Evolutionary conservation across 2,329 filamentous ascomycete species (phyloP).

Genomic region (Stachybotrys elegans): DNA sequence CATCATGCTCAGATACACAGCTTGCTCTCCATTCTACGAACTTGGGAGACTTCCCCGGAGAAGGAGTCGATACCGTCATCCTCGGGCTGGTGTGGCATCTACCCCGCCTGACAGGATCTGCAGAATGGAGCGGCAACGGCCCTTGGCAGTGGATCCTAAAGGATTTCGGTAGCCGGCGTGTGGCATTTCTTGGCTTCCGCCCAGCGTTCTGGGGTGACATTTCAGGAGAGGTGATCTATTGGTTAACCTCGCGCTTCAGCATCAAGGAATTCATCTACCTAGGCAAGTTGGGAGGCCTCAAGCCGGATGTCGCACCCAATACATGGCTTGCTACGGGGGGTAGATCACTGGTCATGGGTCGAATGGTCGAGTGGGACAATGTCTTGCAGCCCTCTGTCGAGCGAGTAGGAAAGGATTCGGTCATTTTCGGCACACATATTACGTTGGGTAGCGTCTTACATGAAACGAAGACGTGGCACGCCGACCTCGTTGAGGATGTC

Average conservation of each 20-base stretch:
- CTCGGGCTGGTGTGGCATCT: constrained; percentile 4
- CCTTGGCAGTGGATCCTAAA: constrained; percentile 1
- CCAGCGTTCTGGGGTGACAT: constrained; percentile 3
- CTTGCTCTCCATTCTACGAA: neutral
- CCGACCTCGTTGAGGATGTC: constrained; percentile 1
- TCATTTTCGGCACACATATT: constrained; percentile 1
- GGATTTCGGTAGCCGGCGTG: neutral
- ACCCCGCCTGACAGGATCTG: neutral
- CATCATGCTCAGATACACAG: constrained; percentile 2
- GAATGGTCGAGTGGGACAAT: constrained; percentile 1
- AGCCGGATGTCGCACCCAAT: constrained; percentile 1
- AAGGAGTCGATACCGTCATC: neutral
- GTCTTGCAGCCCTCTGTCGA: neutral
- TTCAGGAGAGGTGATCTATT: neutral
- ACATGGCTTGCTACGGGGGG: constrained; percentile 1
- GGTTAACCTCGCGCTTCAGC: neutral
- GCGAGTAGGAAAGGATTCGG: neutral
- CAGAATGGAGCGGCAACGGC: neutral
- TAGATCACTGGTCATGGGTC: neutral
- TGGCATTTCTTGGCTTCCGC: constrained; percentile 1
- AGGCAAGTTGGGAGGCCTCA: constrained; percentile 1
- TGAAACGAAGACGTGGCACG: constrained; percentile 2
- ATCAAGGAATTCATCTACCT: constrained; percentile 2
- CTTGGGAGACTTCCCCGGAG: neutral
- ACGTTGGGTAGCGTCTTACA: constrained; percentile 4